Conservation (phyloP, 805 yeast genomes). For the Candida boidinii region DNA sequence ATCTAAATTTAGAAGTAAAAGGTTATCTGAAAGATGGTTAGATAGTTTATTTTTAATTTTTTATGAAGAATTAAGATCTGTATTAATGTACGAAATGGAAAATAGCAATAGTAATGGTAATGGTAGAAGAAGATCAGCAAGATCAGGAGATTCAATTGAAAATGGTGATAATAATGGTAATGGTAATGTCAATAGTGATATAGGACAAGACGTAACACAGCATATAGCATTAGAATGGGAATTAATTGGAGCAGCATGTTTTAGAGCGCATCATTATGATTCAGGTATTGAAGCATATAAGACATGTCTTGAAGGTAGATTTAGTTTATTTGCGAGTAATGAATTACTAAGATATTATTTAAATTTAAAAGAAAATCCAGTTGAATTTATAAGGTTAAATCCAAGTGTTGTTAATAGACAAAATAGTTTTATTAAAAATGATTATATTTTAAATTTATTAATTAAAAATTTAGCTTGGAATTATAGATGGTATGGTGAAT, state of each 20-base stretch:
- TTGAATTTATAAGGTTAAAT: slow-evolving; percentile 17
- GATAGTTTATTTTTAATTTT: slow-evolving; percentile 59
- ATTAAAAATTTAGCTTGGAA: slow-evolving; percentile 53
- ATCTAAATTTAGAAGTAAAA: slow-evolving; percentile 27
- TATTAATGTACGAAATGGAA: slow-evolving; percentile 48
- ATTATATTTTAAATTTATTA: slow-evolving; percentile 32
- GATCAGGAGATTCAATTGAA: not conserved
- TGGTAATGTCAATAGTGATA: too few species aligned
- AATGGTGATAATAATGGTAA: slow-evolving; percentile 6
- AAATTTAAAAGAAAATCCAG: slow-evolving; percentile 11
- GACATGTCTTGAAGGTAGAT: slow-evolving; percentile 47
- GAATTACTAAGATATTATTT: slow-evolving; percentile 39
- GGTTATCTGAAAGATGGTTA: slow-evolving; percentile 68
- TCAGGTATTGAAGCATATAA: slow-evolving; percentile 45
- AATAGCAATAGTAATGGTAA: slow-evolving; percentile 13
- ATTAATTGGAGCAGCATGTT: slow-evolving; percentile 49
- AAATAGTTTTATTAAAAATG: slow-evolving; percentile 12
- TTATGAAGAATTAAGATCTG: slow-evolving; percentile 68
- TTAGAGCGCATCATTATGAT: slow-evolving; percentile 37
- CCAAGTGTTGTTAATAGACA: too few species aligned
- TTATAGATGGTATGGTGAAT: slow-evolving; percentile 56
- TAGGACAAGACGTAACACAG: slow-evolving; percentile 25
- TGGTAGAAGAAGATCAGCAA: too few species aligned
- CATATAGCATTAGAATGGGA: slow-evolving; percentile 73
- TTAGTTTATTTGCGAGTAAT: slow-evolving; percentile 51